A percentile compares a stretch with the other conserved stretches of the same genome.
Conservation (phyloP, 345 rosid species). For the Aquilaria yunnanensis region DNA sequence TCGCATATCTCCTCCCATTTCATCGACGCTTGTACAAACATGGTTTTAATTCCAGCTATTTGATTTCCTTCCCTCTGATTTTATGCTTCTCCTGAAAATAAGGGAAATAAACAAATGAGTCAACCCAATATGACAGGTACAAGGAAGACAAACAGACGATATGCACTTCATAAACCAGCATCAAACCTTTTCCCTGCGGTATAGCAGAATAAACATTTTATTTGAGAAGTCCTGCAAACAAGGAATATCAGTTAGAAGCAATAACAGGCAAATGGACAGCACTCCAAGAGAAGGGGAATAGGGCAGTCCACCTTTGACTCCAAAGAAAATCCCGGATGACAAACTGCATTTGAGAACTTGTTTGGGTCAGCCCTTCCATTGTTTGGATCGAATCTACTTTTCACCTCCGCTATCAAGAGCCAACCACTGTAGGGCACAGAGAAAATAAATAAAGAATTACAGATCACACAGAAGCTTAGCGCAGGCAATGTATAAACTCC, state of each 20-base stretch:
- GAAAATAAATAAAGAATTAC: neutral
- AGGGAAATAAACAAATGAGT: neutral
- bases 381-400: conserved; percentile 90
- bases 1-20: neutral
- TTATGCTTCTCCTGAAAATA: conserved; percentile 41
- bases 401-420: conserved; percentile 96
- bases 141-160: neutral
- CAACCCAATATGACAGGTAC: neutral
- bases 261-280: neutral
- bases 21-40: conserved; percentile 89
- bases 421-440: conserved; percentile 50
- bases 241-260: conserved; percentile 8
- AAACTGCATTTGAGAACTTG: conserved; percentile 58
- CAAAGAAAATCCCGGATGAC: conserved; percentile 64
- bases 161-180: neutral
- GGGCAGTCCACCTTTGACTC: conserved; percentile 34
- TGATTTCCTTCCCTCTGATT: conserved; percentile 42
- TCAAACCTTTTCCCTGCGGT: conserved; percentile 78
- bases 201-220: conserved; percentile 76
- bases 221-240: conserved; percentile 69
- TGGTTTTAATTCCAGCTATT: conserved; percentile 90
- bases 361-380: conserved; percentile 84
- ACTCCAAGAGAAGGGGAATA: neutral
- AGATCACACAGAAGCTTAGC: conserved; percentile 1
- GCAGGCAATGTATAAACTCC: conserved; percentile 3